A percentile compares a stretch with the other conserved stretches of the same genome.
These are phyloP conservation scores for Sporothrix pseudoabietina DNA, from an alignment of 2,329 filamentous ascomycete species.

Conservation along the genomic window DNA sequence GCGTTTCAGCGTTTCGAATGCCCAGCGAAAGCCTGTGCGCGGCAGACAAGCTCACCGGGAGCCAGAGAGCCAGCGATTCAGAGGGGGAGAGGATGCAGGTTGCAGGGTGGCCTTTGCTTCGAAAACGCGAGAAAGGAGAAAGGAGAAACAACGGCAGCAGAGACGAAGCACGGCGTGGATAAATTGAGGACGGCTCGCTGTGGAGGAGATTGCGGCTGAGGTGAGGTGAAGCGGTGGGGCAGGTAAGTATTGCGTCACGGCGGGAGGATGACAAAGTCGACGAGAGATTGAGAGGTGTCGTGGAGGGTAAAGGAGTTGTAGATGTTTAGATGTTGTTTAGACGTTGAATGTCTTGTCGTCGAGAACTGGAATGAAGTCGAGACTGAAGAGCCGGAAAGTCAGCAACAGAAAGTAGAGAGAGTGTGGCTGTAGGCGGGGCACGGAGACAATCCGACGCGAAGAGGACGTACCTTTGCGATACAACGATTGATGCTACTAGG, in stretches of 20 bases:
- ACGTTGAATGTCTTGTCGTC: neutral
- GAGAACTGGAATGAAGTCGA: neutral
- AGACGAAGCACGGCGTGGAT: neutral
- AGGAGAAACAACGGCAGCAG: neutral
- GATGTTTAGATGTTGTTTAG: neutral
- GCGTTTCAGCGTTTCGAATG: neutral
- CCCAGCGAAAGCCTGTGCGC: neutral
- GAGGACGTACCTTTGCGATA: slow-evolving; percentile 1
- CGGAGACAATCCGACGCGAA: neutral
- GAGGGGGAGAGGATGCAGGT: neutral
- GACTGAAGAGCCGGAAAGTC: neutral
- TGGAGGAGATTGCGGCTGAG: neutral
- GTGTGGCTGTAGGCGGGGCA: neutral
- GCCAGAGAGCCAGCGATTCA: neutral
- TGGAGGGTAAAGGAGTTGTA: neutral
- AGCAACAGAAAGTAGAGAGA: neutral
- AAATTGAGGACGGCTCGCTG: slow-evolving; percentile 9
- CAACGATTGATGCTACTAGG: neutral
- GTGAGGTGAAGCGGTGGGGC: slow-evolving; percentile 5
- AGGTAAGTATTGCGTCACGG: neutral
- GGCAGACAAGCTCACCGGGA: slow-evolving; percentile 11
- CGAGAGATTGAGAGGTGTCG: neutral
- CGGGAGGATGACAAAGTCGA: neutral
- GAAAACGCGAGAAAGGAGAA: too few relatives aligned
- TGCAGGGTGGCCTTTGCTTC: neutral